Evolutionary conservation across 1,284 basidiomycete species (phyloP).

Genomic region (Pseudozyma thailandica): DNA sequence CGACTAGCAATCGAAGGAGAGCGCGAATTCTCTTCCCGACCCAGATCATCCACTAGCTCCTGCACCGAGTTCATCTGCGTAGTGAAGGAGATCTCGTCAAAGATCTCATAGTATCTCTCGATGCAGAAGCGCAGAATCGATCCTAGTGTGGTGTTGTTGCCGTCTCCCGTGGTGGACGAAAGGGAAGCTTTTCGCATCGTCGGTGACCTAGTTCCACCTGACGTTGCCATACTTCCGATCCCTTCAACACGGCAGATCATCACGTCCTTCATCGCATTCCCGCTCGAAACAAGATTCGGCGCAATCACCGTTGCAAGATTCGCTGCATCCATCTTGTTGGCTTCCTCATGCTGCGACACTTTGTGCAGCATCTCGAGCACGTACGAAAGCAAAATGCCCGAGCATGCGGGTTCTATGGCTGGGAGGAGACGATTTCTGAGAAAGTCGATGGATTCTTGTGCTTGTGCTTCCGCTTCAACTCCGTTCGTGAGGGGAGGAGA

Average conservation of each 20-base stretch:
- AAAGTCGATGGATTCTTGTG: conserved; percentile 70
- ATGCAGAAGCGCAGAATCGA: conserved; percentile 80
- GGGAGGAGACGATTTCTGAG: conserved; percentile 70
- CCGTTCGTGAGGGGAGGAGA: conserved; percentile 9
- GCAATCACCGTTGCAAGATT: conserved; percentile 81
- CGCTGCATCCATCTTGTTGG: conserved; percentile 82
- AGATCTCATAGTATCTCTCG: conserved; percentile 82
- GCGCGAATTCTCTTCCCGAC: conserved; percentile 2
- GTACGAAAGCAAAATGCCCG: conserved; percentile 78
- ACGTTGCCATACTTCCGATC: conserved; percentile 75
- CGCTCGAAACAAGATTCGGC: conserved; percentile 74
- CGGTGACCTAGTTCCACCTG: not conserved
- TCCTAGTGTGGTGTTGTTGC: conserved; percentile 75
- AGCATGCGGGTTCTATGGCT: conserved; percentile 74
- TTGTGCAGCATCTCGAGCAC: conserved; percentile 81
- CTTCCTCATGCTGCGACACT: conserved; percentile 75
- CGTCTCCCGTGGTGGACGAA: not conserved
- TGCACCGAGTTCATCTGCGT: conserved; percentile 25
- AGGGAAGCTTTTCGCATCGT: conserved; percentile 14
- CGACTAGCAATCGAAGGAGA: conserved; percentile 17
- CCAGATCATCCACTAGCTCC: conserved; percentile 33
- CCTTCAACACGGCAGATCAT: conserved; percentile 73
- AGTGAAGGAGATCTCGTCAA: conserved; percentile 71
- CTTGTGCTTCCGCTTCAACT: conserved; percentile 61
- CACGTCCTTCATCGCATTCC: conserved; percentile 53